A percentile compares a stretch with the other conserved stretches of the same genome.
Evolutionary conservation across 306 rosid genomes (phyloP).

Genomic region (Luffa acutangula): DNA sequence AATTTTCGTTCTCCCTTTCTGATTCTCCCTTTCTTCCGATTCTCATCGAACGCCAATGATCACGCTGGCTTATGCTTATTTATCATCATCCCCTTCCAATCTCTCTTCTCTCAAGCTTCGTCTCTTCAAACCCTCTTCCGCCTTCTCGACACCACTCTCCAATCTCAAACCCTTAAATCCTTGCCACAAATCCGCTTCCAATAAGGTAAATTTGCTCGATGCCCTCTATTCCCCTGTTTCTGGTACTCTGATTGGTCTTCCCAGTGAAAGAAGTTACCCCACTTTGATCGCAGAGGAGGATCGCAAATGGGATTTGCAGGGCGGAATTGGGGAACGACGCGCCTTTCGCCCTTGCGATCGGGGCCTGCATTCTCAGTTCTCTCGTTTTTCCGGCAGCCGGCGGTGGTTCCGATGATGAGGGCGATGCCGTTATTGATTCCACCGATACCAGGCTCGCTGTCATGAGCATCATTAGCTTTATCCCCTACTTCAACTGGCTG

Average conservation of each 20-base stretch:
- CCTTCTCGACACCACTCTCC: conserved; percentile 2
- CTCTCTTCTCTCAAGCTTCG: background rate
- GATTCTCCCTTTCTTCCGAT: background rate
- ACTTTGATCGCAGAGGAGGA: conserved; percentile 7
- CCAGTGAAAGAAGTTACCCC: background rate
- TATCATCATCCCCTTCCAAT: background rate
- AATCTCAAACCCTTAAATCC: conserved; percentile 3
- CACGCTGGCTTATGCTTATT: background rate
- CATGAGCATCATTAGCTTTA: conserved; percentile 73
- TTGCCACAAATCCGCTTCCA: background rate
- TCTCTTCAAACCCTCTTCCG: conserved; percentile 1
- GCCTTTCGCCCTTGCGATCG: conserved; percentile 74
- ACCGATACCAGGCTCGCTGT: conserved; percentile 66
- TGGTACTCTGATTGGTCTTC: background rate
- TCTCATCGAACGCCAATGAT: background rate
- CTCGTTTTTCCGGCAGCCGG: conserved; percentile 38
- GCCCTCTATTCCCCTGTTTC: background rate
- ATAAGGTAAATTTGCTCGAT: conserved; percentile 3
- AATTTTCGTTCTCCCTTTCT: background rate
- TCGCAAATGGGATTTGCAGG: conserved; percentile 18
- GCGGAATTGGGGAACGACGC: conserved; percentile 58
- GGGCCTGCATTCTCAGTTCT: conserved; percentile 69
- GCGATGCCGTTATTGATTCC: conserved; percentile 35
- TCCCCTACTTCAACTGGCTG: conserved; percentile 98
- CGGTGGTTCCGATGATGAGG: conserved; percentile 20